Evolutionary conservation across 306 rosid species (phyloP).

Genomic region (Cucurbita argyrosperma): DNA sequence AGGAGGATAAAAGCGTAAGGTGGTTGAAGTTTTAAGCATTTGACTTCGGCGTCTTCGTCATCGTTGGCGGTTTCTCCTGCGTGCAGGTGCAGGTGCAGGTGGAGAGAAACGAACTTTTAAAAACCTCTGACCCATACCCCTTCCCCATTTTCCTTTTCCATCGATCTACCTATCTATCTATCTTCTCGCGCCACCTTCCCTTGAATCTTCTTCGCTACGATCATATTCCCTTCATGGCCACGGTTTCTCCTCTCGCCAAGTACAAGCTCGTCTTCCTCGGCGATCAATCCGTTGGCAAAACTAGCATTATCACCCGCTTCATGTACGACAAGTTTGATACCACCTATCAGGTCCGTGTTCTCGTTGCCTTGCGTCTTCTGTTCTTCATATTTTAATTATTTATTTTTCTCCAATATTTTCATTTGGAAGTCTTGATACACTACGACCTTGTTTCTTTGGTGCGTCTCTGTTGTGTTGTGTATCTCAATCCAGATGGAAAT

Average conservation of each 20-base stretch:
- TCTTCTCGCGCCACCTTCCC: too few relatives aligned
- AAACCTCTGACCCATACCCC: neutral
- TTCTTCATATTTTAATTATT: neutral
- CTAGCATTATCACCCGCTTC: conserved; percentile 93
- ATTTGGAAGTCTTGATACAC: too few relatives aligned
- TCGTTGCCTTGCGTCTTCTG: neutral
- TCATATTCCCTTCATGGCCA: conserved; percentile 35
- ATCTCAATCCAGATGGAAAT: too few relatives aligned
- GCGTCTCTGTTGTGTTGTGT: too few relatives aligned
- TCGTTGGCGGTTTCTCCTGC: conserved; percentile 60
- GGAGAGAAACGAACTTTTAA: neutral
- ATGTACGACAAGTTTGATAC: conserved; percentile 95
- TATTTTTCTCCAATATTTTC: neutral
- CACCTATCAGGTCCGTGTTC: conserved; percentile 59
- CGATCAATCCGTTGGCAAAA: conserved; percentile 88
- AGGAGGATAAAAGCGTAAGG: neutral
- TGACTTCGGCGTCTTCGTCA: conserved; percentile 18
- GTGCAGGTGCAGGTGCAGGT: conserved; percentile 1
- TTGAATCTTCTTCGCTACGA: neutral
- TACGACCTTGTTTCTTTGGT: too few relatives aligned
- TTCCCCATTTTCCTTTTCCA: too few relatives aligned
- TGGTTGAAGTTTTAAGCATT: neutral
- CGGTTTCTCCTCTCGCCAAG: conserved; percentile 92
- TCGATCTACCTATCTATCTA: too few relatives aligned
- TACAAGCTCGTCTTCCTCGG: conserved; percentile 82